Base-by-base conservation (phyloP, 164 flowering plant species). In the Vitis rupestris region DNA sequence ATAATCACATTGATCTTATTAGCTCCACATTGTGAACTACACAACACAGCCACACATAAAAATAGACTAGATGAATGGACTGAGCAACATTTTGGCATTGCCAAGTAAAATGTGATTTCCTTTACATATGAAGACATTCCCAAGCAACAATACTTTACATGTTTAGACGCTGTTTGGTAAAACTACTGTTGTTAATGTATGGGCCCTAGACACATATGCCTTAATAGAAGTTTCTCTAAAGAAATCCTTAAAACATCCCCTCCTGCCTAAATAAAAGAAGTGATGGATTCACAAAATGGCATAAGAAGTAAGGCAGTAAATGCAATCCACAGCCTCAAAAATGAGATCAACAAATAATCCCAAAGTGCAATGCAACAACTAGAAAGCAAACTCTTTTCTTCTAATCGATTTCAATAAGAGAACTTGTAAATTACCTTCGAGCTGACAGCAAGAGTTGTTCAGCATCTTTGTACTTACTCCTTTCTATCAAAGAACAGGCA, bases 401-500 rank as follows among this genome's bases (percentile, higher is more conserved):
- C 44, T 64, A 64, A 9, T 29, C 8, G 13, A 10, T 9, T 66
- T 47, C 47, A 61, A 31, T 31, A 66, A 14, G 19, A 9, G 17
- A 14, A 30, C 31, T 9, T 64, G 29, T 23, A 44, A 3, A 59
- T 76, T 75, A 92, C 97, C 99, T 91, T 75, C 88, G 79, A 65
- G 94, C 92, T 27, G 91, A 80, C 56, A 93, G 85, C 73, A 95
- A 75, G 16, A 86, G 89, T 60, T 87, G 90, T 71, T 95, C 98
- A 5, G 98, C 99, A 78, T 93, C 98, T 16, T 72, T 53, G 66
- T 82, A 80, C 65, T 86, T 84, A 68, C 73, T 80, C 70, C 74
- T 82, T 67, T 93, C 97, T 61, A 93, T 84, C 75, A 90, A 83
- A 64, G 98, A 90, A 75, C 98, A 95, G 59, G 97, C 94, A 67